Conservation (phyloP, 129 eudicot species). For the Smallanthus sonchifolius region DNA sequence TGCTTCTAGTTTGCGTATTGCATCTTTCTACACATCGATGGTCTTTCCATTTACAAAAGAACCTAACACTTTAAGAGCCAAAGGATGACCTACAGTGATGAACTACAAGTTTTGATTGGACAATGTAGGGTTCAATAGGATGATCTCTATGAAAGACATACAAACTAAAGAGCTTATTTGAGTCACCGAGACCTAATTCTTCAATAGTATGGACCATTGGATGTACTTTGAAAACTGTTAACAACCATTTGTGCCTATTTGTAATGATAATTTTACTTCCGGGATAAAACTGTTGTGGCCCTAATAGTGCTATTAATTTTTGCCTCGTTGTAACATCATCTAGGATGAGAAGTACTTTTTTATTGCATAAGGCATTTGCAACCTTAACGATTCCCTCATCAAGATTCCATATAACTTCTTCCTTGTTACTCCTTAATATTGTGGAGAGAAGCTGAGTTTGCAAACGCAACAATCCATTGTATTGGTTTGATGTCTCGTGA, state of each 20-base stretch:
- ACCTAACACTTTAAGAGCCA: constrained; percentile 26
- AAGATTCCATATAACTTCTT: background rate
- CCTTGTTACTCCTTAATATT: background rate
- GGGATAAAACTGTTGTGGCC: background rate
- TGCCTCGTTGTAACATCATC: background rate
- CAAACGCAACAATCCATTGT: constrained; percentile 1
- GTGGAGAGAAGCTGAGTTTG: constrained; percentile 29
- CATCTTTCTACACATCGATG: constrained; percentile 17
- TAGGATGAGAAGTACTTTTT: constrained; percentile 8
- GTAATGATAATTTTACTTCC: constrained; percentile 24
- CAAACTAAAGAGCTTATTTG: constrained; percentile 26
- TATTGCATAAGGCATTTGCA: background rate
- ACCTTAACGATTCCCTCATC: constrained; percentile 12
- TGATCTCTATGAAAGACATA: constrained; percentile 24
- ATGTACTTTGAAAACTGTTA: background rate
- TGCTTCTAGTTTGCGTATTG: constrained; percentile 20
- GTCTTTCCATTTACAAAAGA: background rate
- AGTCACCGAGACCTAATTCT: background rate
- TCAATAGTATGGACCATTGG: background rate
- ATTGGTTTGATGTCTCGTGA: constrained; percentile 7
- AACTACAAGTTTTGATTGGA: background rate
- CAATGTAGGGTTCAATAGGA: constrained; percentile 3
- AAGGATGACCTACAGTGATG: constrained; percentile 27
- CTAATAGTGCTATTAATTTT: background rate
- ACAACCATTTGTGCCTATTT: background rate